These are phyloP conservation scores for Nicotiana attenuata DNA, from an alignment of 257 asterid genomes.

Conservation along the genomic window DNA sequence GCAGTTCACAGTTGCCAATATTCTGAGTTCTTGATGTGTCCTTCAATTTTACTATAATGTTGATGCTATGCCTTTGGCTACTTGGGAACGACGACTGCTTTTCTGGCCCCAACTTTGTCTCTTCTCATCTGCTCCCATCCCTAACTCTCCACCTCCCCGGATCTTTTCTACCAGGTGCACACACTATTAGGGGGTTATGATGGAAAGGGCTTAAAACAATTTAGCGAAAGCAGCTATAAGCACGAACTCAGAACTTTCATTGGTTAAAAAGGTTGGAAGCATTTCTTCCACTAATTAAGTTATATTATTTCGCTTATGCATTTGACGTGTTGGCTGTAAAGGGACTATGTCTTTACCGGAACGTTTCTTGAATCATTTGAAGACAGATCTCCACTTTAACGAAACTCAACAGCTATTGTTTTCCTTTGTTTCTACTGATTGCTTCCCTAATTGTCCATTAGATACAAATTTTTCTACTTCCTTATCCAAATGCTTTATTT, in stretches of 20 bases:
- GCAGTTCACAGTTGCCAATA: too few relatives aligned
- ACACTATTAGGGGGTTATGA: background rate
- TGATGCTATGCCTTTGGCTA: background rate
- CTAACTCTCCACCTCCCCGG: background rate
- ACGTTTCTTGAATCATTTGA: background rate
- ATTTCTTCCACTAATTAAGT: background rate
- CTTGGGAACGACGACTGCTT: background rate
- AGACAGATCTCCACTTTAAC: background rate
- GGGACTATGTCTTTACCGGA: background rate
- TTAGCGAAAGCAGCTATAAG: background rate
- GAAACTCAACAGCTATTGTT: background rate
- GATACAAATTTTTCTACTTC: background rate
- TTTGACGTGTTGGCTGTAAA: background rate
- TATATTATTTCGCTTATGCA: background rate
- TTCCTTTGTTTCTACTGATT: background rate
- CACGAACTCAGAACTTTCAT: background rate
- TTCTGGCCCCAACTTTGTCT: background rate
- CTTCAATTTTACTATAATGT: background rate
- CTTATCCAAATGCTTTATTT: background rate
- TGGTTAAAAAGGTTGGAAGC: background rate
- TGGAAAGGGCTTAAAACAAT: background rate
- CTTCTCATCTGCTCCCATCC: background rate
- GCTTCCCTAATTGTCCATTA: background rate
- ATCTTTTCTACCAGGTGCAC: background rate
- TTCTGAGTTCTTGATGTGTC: background rate